phyloP scores from a whole-genome alignment of 1,284 basidiomycete species.

The Nidula niveotomentosa region DNA sequence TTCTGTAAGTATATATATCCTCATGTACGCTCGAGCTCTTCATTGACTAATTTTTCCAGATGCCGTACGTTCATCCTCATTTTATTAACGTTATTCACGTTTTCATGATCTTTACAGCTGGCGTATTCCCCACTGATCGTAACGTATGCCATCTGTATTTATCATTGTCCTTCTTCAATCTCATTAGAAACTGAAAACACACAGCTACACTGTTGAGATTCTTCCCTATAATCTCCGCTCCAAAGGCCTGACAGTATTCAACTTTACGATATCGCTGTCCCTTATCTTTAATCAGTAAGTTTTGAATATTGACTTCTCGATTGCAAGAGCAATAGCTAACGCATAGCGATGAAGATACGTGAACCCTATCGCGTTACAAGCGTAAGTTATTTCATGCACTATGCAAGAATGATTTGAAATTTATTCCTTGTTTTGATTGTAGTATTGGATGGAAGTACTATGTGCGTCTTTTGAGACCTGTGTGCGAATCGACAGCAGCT shows the following conservation, averaged over 20 bases:
- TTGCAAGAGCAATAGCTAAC: too few species aligned
- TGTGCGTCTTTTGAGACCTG: constrained; percentile 11
- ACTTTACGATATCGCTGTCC: constrained; percentile 48
- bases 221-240: constrained; percentile 57
- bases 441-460: constrained; percentile 40
- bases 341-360: constrained; percentile 19
- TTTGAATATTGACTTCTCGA: constrained; percentile 6
- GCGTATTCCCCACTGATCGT: constrained; percentile 59
- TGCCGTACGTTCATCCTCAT: background rate
- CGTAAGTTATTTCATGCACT: constrained; percentile 8
- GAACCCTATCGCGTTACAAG: constrained; percentile 23
- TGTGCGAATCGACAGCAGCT: too few species aligned
- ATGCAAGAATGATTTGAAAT: too few species aligned
- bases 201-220: constrained; percentile 55
- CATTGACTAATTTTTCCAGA: background rate
- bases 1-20: background rate
- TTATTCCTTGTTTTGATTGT: background rate
- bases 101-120: constrained; percentile 15
- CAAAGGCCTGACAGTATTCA: constrained; percentile 60
- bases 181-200: too few species aligned
- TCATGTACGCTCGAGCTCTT: background rate
- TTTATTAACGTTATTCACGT: too few species aligned
- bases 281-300: constrained; percentile 57
- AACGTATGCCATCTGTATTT: constrained; percentile 20
- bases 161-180: background rate